Percentiles rank a stretch among this genome's conserved stretches.
phyloP scores from a whole-genome alignment of 768 basidiomycete genomes.

The Boletus rubropictus region DNA sequence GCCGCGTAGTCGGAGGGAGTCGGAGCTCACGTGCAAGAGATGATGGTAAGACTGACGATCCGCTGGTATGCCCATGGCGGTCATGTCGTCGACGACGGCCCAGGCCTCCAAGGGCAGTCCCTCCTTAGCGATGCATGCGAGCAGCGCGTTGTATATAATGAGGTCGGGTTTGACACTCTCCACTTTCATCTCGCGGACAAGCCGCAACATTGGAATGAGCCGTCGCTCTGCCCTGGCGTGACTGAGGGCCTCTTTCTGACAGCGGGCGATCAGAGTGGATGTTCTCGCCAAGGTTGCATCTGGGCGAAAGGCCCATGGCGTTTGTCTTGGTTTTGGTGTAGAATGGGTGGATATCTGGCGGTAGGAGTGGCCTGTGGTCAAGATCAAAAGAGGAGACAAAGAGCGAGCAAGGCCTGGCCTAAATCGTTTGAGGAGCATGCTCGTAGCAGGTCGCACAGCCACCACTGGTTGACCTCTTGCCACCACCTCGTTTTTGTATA shows the following conservation, averaged over 20 bases:
- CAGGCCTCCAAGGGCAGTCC: conserved; percentile 47
- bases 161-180: conserved; percentile 48
- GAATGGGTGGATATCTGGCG: conserved; percentile 5
- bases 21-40: conserved; percentile 50
- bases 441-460: conserved; percentile 18
- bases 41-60: conserved; percentile 50
- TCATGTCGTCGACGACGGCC: conserved; percentile 70
- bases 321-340: background rate
- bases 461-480: conserved; percentile 18
- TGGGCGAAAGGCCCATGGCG: conserved; percentile 26
- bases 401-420: background rate
- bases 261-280: conserved; percentile 24
- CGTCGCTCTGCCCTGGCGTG: conserved; percentile 33
- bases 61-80: conserved; percentile 42
- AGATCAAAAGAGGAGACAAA: background rate
- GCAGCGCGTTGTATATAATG: conserved; percentile 51
- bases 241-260: conserved; percentile 29
- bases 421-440: conserved; percentile 8
- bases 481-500: conserved; percentile 16
- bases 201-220: conserved; percentile 37
- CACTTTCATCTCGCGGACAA: conserved; percentile 55
- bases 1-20: background rate
- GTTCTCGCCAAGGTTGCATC: conserved; percentile 25
- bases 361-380: background rate
- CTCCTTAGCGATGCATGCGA: conserved; percentile 43